phyloP scores from a whole-genome alignment of 2,329 filamentous ascomycete genomes.

The Aspergillus pseudotamarii region DNA sequence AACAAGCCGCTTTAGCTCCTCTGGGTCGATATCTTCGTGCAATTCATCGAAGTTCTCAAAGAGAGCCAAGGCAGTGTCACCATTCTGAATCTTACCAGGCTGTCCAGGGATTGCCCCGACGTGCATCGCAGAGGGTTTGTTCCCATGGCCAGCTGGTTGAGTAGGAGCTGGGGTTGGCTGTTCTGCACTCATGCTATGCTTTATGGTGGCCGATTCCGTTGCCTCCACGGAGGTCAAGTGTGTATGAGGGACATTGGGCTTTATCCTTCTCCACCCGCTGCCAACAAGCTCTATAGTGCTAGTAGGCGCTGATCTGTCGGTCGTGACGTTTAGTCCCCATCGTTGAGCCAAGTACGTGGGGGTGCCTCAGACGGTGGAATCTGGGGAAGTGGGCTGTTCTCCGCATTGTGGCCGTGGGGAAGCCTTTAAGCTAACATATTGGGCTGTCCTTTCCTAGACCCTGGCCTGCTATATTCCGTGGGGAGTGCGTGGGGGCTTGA shows the following conservation, averaged over 20 bases:
- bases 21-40: conserved; percentile 49
- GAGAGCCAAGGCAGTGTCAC: conserved; percentile 55
- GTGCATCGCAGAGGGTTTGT: conserved; percentile 6
- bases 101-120: conserved; percentile 10
- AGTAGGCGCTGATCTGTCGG: not conserved
- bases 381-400: conserved; percentile 7
- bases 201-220: not conserved
- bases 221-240: not conserved
- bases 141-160: not conserved
- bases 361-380: not conserved
- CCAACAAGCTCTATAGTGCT: not conserved
- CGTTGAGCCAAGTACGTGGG: conserved; percentile 5
- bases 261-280: not conserved
- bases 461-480: not conserved
- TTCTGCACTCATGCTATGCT: not conserved
- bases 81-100: conserved; percentile 36
- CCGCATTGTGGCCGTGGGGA: conserved; percentile 1
- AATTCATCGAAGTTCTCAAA: conserved; percentile 52
- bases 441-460: not conserved
- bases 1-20: conserved; percentile 51
- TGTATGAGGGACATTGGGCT: not conserved
- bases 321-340: not conserved
- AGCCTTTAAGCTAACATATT: not conserved
- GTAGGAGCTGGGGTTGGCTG: not conserved
- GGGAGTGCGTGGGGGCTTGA: not conserved